Evolutionary conservation across 2,329 filamentous ascomycete genomes (phyloP).

Genomic region (Hypoxylon sp.): DNA sequence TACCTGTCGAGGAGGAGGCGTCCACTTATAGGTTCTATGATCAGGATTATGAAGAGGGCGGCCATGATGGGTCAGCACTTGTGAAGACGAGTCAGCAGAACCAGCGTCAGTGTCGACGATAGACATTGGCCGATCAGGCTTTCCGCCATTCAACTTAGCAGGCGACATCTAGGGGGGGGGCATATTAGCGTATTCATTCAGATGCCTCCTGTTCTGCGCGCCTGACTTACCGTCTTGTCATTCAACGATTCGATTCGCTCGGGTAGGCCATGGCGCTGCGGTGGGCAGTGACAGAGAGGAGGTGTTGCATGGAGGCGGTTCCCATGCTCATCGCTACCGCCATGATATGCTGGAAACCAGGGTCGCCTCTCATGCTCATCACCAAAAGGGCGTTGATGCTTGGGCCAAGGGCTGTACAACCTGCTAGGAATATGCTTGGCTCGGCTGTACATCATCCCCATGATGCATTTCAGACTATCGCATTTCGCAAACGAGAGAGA

Average conservation of each 20-base stretch:
- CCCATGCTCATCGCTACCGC: constrained; percentile 37
- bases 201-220: neutral
- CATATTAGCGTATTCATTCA: neutral
- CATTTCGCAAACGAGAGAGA: constrained; percentile 46
- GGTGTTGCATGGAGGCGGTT: constrained; percentile 39
- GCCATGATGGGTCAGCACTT: constrained; percentile 10
- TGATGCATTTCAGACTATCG: constrained; percentile 53
- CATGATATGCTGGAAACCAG: constrained; percentile 33
- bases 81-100: neutral
- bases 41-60: constrained; percentile 10
- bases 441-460: constrained; percentile 50
- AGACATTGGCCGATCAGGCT: constrained; percentile 13
- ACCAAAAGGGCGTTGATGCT: constrained; percentile 15
- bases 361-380: constrained; percentile 25
- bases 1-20: constrained; percentile 10
- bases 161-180: constrained; percentile 9
- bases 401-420: constrained; percentile 44
- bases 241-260: neutral
- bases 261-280: constrained; percentile 15
- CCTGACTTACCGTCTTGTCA: constrained; percentile 17
- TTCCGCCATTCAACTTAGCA: constrained; percentile 6
- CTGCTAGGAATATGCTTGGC: constrained; percentile 49
- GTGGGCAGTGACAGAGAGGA: constrained; percentile 44
- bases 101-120: neutral
- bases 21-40: neutral